Evolutionary conservation across 192 early-diverging fungal species (phyloP), one percentile per base, ranked within the genome.

Genomic region (Rhizophagus clarus): DNA sequence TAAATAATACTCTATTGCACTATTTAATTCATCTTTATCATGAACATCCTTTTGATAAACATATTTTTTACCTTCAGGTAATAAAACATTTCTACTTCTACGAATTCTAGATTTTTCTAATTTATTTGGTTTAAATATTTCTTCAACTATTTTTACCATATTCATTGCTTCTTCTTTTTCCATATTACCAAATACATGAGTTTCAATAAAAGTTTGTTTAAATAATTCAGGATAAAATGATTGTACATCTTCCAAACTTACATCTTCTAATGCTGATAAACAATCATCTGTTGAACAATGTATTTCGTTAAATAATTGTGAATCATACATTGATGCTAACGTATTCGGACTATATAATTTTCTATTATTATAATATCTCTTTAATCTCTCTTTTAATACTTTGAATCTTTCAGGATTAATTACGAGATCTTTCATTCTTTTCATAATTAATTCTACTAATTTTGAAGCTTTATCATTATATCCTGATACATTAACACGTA

Each of bases 181-280:
- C 74, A 95, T 85, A 82, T 99, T 99, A 70, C 98, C 98, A 81
- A 94, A 92, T 8, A 95, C 91, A n/a, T 96, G 87, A 49, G 91
- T 93, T 84, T 96, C 95, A 9, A 96, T 80, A 79, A 90, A 88
- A 45, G 95, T 80, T 66, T 91, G 86, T 42, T 86, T 86, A 69
- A 97, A 84, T 68, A 98, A 82, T 61, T 88, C 84, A 47, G 93
- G 92, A 76, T 92, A 92, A 79, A 97, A 97, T 42, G 74, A 81
- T 83, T 91, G 87, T 40, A 99, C 88, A 77, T 94, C 92, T 61
- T 91, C 88, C 29, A 90, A 82, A 24, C 88, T 94, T 17, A 99
- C 84, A 72, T 87, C 80, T 4, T 93, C 87, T 34, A 98, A 81
- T 61, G 89, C 95, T 0, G 82, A 87, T 17, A 95, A 84, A 84